phyloP scores from a whole-genome alignment of 805 yeast species.

The Candida sonorensis region DNA sequence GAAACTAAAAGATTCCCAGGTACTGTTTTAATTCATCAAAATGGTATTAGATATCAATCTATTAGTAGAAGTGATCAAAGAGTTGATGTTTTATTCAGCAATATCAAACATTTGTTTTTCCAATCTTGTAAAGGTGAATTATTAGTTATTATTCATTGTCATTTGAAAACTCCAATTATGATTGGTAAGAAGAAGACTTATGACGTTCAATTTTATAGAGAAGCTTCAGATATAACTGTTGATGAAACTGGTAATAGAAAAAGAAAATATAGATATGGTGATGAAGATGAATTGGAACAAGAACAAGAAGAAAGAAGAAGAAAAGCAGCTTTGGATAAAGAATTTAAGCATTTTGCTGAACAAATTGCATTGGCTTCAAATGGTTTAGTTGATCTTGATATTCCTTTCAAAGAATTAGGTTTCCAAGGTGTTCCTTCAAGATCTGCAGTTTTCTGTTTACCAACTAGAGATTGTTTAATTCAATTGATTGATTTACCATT shows the following conservation, averaged over 20 bases:
- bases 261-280: constrained; percentile 84
- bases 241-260: constrained; percentile 96
- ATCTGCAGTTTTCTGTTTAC: constrained; percentile 90
- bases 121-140: constrained; percentile 95
- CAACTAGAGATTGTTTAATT: constrained; percentile 93
- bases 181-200: constrained; percentile 93
- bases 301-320: constrained; percentile 97
- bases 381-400: constrained; percentile 80
- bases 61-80: constrained; percentile 77
- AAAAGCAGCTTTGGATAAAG: constrained; percentile 84
- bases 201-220: constrained; percentile 94
- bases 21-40: constrained; percentile 82
- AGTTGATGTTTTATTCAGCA: constrained; percentile 82
- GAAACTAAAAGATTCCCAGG: constrained; percentile 97
- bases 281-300: constrained; percentile 96
- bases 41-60: constrained; percentile 91
- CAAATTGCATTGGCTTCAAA: constrained; percentile 82
- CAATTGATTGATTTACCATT: constrained; percentile 95
- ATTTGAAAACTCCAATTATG: constrained; percentile 86
- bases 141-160: constrained; percentile 87
- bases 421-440: constrained; percentile 97
- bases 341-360: constrained; percentile 84
- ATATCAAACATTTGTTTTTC: constrained; percentile 88
- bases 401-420: constrained; percentile 93
- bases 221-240: constrained; percentile 91